These are phyloP conservation scores for Blastobotrys raffinosifermentans DNA, from an alignment of 1,139 yeast species.

Conservation along the genomic window DNA sequence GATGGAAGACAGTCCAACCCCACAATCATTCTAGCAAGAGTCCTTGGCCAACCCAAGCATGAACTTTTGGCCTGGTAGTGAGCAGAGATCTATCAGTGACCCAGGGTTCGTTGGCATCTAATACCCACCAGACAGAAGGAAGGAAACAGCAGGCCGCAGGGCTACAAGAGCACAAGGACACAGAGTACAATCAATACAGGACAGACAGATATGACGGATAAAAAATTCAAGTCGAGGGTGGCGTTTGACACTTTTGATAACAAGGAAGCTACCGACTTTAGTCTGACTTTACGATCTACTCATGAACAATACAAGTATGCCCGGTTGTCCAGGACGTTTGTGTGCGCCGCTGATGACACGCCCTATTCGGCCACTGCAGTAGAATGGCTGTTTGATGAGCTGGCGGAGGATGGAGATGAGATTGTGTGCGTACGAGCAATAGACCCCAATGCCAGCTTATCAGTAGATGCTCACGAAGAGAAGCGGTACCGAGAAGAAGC, in stretches of 20 bases:
- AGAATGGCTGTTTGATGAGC: slow-evolving; percentile 61
- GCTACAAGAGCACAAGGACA: no score
- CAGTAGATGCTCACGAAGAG: slow-evolving; percentile 28
- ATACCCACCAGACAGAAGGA: no score
- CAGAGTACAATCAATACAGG: background rate
- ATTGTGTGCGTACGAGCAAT: slow-evolving; percentile 55
- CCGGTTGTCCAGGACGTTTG: slow-evolving; percentile 54
- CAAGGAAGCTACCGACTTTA: slow-evolving; percentile 36
- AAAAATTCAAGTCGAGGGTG: slow-evolving; percentile 33
- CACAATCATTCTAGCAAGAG: no score
- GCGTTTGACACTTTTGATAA: slow-evolving; percentile 51
- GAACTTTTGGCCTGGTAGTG: no score
- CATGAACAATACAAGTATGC: slow-evolving; percentile 51
- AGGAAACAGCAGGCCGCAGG: no score
- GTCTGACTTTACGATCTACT: slow-evolving; percentile 49
- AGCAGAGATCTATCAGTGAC: no score
- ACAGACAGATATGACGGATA: background rate
- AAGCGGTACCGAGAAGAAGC: slow-evolving; percentile 37
- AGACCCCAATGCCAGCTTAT: slow-evolving; percentile 34
- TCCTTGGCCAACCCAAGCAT: no score
- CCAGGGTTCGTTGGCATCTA: no score
- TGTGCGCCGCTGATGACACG: slow-evolving; percentile 57
- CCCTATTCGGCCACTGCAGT: slow-evolving; percentile 53
- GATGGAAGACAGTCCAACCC: no score
- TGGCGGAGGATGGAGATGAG: slow-evolving; percentile 60